Conservation (phyloP, 768 basidiomycete genomes). For the Inosperma sp. region DNA sequence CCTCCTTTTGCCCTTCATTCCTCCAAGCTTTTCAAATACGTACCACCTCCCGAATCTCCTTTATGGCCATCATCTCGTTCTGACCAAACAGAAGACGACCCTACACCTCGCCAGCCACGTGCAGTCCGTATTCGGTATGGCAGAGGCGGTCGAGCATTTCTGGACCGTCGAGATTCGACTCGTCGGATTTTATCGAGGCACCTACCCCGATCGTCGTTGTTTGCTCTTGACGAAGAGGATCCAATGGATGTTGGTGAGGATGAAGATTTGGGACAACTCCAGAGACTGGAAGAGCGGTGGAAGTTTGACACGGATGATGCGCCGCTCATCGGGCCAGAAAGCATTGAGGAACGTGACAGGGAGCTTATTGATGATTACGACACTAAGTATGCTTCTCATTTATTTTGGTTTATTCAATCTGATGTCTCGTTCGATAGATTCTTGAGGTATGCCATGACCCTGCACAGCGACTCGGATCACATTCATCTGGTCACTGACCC, state of each 20-base stretch:
- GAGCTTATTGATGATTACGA: conserved; percentile 69
- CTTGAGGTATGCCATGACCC: conserved; percentile 49
- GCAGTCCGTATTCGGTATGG: conserved; percentile 73
- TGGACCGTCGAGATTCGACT: conserved; percentile 60
- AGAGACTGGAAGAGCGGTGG: conserved; percentile 56
- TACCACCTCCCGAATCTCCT: conserved; percentile 40
- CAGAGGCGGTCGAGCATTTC: conserved; percentile 71
- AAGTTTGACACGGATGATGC: conserved; percentile 62
- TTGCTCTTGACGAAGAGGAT: conserved; percentile 26
- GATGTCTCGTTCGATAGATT: conserved; percentile 36
- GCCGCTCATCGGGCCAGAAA: conserved; percentile 50
- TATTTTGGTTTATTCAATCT: conserved; percentile 3
- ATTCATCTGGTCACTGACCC: conserved; percentile 48
- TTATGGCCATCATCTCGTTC: conserved; percentile 26
- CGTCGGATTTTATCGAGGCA: conserved; percentile 23
- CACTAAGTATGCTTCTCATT: conserved; percentile 36
- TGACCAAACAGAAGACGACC: conserved; percentile 26
- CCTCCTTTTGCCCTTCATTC: conserved; percentile 51
- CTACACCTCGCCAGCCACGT: conserved; percentile 30
- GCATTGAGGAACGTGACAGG: conserved; percentile 65
- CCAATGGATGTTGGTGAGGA: conserved; percentile 34
- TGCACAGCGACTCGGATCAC: conserved; percentile 55
- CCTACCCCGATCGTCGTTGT: conserved; percentile 26
- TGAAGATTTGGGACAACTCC: conserved; percentile 36
- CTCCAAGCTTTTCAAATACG: conserved; percentile 62